Conservation (phyloP, 352 stramenopile species). For the Lagenidium giganteum region DNA sequence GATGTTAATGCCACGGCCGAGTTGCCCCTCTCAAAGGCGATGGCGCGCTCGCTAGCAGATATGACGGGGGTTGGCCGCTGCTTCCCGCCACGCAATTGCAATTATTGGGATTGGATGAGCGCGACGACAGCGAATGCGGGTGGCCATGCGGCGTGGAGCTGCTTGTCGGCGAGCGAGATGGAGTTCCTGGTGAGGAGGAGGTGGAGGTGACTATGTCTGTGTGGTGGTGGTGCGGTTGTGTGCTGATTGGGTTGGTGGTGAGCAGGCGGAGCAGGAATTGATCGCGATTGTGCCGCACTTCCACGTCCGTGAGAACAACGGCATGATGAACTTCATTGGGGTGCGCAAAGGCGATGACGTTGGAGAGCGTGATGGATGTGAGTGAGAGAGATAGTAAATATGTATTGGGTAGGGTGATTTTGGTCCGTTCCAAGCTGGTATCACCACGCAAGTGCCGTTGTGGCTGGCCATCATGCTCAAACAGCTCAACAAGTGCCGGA, state of each 20-base stretch:
- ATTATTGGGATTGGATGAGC: not conserved
- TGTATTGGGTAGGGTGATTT: conserved; percentile 40
- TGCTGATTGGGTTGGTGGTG: not conserved
- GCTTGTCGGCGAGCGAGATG: conserved; percentile 45
- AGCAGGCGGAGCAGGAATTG: conserved; percentile 70
- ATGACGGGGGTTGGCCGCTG: no score
- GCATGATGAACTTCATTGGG: conserved; percentile 61
- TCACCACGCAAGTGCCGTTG: conserved; percentile 62
- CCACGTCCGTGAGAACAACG: conserved; percentile 53
- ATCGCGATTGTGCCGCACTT: conserved; percentile 81
- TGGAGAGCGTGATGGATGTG: not conserved
- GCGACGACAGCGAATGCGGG: no score
- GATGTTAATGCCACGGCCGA: no score
- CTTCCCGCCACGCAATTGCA: no score
- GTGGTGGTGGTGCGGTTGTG: not conserved
- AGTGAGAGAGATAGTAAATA: not conserved
- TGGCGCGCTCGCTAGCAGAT: no score
- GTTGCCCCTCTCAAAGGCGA: no score
- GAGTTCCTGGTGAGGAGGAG: conserved; percentile 76
- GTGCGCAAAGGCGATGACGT: no score
- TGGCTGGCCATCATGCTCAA: conserved; percentile 82
- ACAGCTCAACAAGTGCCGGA: conserved; percentile 77
- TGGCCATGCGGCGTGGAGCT: conserved; percentile 11
- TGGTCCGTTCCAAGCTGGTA: conserved; percentile 72
- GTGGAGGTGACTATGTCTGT: conserved; percentile 1